Base-by-base conservation (phyloP, 2,329 filamentous ascomycete genomes). In the Hypoxylon sp. region DNA sequence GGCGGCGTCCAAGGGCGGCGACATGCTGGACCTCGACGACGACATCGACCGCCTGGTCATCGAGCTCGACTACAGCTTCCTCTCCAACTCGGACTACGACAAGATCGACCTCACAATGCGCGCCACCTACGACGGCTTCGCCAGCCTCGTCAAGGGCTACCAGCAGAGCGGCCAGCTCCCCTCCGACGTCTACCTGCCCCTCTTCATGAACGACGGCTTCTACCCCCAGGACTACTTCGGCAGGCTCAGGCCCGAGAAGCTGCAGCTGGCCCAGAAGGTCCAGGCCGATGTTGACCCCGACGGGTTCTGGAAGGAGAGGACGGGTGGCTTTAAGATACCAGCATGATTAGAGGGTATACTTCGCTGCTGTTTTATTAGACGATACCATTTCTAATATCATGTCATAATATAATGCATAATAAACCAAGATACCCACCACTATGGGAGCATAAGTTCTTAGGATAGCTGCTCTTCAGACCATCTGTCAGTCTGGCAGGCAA, bases 121-220 rank as follows among this genome's bases (percentile, higher is more conserved):
- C 50, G 64, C 69, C 20, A 73, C 74, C 13, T 77, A 77, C 42
- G 53, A 55, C 9, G 75, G 75, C 1, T 65, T 77, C 41, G 50
- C 62, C 31, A 55, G 65, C 18, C 57, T 69, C n/a, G 71, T 74
- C 3, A 37, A 67, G 48, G 63, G 64, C 11, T 73, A 71, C 58
- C 67, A 76, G 52, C 65, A 61, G 13, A 69, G 72, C 20, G 74
- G 73, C 24, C 60, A 67, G 23, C 56, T 79, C 40, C 67, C 72
- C 13, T 55, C 62, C 4, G 67, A 73, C 21, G 73, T 66, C 1
- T 77, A 75, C 55, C 66, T 76, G 47, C 78, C 78, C 10, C 61
- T 79, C 8, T 79, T 78, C 63, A 74, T 75, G 72, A 80, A 79
- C 62, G 76, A 79, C 47, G 73, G 70, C 8, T 78, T 74, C 62